Evolutionary conservation across 805 yeast species (phyloP), one percentile per base, ranked within the genome.

Genomic region (Diddensiella transvaalensis): DNA sequence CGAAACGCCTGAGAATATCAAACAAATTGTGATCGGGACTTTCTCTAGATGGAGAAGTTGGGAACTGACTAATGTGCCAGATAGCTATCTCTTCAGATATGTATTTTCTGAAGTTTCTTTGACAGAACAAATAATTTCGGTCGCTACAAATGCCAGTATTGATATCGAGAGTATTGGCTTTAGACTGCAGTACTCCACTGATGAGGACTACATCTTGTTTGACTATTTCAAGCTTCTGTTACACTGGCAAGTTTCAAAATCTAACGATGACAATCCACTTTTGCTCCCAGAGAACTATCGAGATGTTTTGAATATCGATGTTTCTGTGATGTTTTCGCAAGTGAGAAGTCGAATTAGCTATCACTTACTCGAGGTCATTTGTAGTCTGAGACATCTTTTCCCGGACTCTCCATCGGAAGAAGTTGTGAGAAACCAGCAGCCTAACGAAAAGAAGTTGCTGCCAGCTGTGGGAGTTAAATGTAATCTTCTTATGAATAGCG

Each of bases 11-110:
- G 54, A 51, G 0, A 68, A 73, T 51, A 89, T 89, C 0, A 71
- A 73, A 50, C 68, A 70, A 5, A 74, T 74, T 13, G 85, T 87
- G 1, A 63, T 79, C 21, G 67, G 73, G 2, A 72, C 81, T 1
- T 88, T 89, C 58, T 71, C 82, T 0, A 71, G 75, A 11, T 93
- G 98, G 97, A 78, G 97, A 71, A 80, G 81, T 50, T 90, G 98
- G 97, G 99, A 91, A 58, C 83, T 85, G 39, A 73, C 80, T 26
- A 78, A 79, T 57, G 75, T 81, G 19, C 75, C 75, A n/a, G 69
- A 76, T 33, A 75, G 82, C 45, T 78, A 72, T 47, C 70, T 85
- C 21, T 80, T 85, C 57, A 64, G 65, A 26, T 69, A 68, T 52
- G 73, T 79, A 2, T 83, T 83, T 57, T 60, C 61, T n/a, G 58